These are phyloP conservation scores for Alternaria sp. DNA, from an alignment of 2,329 filamentous ascomycete species.

Conservation along the genomic window DNA sequence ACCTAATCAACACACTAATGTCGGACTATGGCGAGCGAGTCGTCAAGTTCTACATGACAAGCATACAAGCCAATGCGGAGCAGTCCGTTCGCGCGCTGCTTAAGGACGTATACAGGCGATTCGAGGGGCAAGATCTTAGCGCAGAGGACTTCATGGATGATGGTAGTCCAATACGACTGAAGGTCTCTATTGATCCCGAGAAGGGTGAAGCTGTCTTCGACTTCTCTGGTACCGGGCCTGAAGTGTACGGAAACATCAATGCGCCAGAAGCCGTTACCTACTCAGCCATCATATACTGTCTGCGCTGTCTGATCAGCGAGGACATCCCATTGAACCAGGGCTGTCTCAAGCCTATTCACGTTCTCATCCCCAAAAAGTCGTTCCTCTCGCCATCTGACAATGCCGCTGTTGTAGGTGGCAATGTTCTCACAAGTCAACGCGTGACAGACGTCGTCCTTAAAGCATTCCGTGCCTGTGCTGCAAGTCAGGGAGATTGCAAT, in stretches of 20 bases:
- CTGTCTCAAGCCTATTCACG: constrained; percentile 77
- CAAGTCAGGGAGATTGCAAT: constrained; percentile 81
- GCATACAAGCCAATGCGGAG: constrained; percentile 82
- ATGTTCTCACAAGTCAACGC: constrained; percentile 77
- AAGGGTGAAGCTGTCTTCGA: constrained; percentile 81
- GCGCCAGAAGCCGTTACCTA: constrained; percentile 83
- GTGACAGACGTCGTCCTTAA: constrained; percentile 84
- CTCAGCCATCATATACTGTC: constrained; percentile 84
- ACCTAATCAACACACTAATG: constrained; percentile 75
- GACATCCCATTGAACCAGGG: constrained; percentile 89
- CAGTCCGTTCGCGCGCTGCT: constrained; percentile 75
- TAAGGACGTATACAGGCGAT: constrained; percentile 72
- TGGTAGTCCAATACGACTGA: constrained; percentile 76
- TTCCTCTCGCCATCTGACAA: constrained; percentile 78
- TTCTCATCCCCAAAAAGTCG: constrained; percentile 73
- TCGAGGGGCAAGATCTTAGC: constrained; percentile 72
- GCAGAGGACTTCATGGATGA: constrained; percentile 89
- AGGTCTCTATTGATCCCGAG: constrained; percentile 74
- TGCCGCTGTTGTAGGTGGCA: constrained; percentile 82
- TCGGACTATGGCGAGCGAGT: constrained; percentile 78
- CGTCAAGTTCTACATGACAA: constrained; percentile 83
- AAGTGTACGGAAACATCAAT: constrained; percentile 82
- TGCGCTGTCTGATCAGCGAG: constrained; percentile 78
- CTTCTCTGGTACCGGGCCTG: constrained; percentile 77
- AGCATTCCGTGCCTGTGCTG: constrained; percentile 80